phyloP scores from a whole-genome alignment of 306 rosid species.

The Echinosophora koreensis region DNA sequence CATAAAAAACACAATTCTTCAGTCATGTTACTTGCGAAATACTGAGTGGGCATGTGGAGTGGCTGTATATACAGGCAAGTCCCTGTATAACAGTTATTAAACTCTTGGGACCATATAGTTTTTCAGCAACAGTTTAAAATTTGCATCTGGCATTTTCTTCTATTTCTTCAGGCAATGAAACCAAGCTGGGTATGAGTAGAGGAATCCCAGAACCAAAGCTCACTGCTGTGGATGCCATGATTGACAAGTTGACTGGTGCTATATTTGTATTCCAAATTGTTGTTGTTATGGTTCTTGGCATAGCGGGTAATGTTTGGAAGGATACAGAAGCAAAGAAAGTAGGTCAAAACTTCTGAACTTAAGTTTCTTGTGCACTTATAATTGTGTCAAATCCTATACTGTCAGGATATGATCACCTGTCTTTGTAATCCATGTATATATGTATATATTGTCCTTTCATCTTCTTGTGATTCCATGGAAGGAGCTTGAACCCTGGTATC shows the following conservation, averaged over 20 bases:
- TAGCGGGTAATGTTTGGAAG: slow-evolving; percentile 99
- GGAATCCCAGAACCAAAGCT: slow-evolving; percentile 98
- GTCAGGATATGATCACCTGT: slow-evolving; percentile 1
- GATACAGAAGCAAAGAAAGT: slow-evolving; percentile 97
- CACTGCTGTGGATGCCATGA: slow-evolving; percentile 96
- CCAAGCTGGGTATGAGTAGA: slow-evolving; percentile 98
- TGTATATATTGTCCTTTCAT: slow-evolving; percentile 38
- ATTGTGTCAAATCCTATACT: slow-evolving; percentile 32
- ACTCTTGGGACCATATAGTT: slow-evolving; percentile 38
- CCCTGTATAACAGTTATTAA: slow-evolving; percentile 41
- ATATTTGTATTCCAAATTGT: slow-evolving; percentile 95
- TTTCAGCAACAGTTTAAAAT: slow-evolving; percentile 39
- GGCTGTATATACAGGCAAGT: slow-evolving; percentile 93
- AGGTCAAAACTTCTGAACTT: slow-evolving; percentile 40
- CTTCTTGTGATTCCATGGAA: slow-evolving; percentile 1
- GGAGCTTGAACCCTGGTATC: slow-evolving; percentile 15
- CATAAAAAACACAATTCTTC: slow-evolving; percentile 91
- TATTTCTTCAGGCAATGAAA: slow-evolving; percentile 83
- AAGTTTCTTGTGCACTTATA: slow-evolving; percentile 40
- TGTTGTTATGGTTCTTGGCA: slow-evolving; percentile 93
- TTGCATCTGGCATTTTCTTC: slow-evolving; percentile 17
- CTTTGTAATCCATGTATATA: slow-evolving; percentile 21
- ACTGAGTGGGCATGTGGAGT: slow-evolving; percentile 99
- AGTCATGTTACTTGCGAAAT: slow-evolving; percentile 97
- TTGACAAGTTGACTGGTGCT: slow-evolving; percentile 98